Base-by-base conservation (phyloP, 208 protist species). In the Naegleria gruberi region DNA sequence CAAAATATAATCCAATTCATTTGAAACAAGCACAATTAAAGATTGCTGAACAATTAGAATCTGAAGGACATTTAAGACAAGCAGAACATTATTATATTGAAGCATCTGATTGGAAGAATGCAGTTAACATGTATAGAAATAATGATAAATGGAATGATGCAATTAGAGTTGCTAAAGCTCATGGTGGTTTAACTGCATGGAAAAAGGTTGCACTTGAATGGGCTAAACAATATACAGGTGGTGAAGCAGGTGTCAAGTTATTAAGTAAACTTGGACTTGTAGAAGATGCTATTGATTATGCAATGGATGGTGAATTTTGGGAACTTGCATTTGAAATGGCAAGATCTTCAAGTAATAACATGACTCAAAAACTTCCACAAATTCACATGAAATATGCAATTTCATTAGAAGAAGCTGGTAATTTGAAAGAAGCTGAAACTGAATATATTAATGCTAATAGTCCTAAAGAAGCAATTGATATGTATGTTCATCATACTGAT, bases 91-190 rank as follows among this genome's bases (percentile, higher is more conserved):
- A 99, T 92, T 99, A 97, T 93, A 94, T 98, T 26, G 94, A 93
- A 40, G 96, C 83, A 17, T 46, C 87, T 7, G 91, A 99, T 92
- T 99, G 97, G 97, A 97, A 97, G 90, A 92, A 95, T 6, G 98
- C 97, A 41, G 96, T 98, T 34, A 97, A 98, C 91, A 99, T 99
- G 98, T 99, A 99, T 95, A 94, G 97, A 85, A 96, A 97, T 82
- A 93, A 93, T 34, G 97, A 98, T 57, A 94, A 97, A 94, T 99
- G 98, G 97, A 97, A 99, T 81, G 98, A 99, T 90, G 98, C 98
- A 6, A 97, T 99, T 92, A 96, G 98, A 88, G 96, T 99, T 12
- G 98, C 98, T 23, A 98, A 98, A 93, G 93, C 95, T 87, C 95
- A 98, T 92, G 98, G 97, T 87, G 98, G 97, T 46, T 94, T 94